Conservation (phyloP, 306 rosid species). For the Dalbergia oliveri region DNA sequence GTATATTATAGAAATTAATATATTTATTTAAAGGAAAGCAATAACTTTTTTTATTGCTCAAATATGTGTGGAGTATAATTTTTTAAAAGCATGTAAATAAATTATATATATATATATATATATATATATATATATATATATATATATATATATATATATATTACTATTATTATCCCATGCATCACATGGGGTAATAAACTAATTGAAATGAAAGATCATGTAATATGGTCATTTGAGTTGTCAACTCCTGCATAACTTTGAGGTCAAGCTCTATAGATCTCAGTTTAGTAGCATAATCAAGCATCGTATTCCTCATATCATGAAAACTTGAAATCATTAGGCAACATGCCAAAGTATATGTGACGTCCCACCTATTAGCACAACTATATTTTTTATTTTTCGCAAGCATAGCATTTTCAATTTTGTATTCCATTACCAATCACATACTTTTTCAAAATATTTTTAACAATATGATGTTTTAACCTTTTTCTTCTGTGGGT, state of each 20-base stretch:
- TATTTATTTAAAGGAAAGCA: too few relatives aligned
- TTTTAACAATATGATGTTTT: too few relatives aligned
- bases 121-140: too few relatives aligned
- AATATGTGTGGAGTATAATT: too few relatives aligned
- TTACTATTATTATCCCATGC: too few relatives aligned
- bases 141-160: too few relatives aligned
- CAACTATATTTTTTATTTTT: background rate
- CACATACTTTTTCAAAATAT: background rate
- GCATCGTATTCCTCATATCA: background rate
- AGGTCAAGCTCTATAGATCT: background rate
- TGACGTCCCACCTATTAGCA: background rate
- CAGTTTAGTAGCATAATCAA: background rate
- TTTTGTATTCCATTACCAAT: background rate
- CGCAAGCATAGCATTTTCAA: background rate
- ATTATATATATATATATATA: too few relatives aligned
- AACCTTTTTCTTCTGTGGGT: too few relatives aligned
- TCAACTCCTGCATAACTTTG: background rate
- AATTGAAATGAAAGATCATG: background rate
- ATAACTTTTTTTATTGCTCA: too few relatives aligned
- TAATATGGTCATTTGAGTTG: background rate
- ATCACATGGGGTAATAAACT: too few relatives aligned
- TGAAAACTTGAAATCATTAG: background rate
- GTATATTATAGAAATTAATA: too few relatives aligned
- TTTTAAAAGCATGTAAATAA: too few relatives aligned
- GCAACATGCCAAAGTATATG: background rate